These are phyloP conservation scores for Aspergillus spinulosporus DNA, from an alignment of 2,329 filamentous ascomycete species.

Conservation along the genomic window DNA sequence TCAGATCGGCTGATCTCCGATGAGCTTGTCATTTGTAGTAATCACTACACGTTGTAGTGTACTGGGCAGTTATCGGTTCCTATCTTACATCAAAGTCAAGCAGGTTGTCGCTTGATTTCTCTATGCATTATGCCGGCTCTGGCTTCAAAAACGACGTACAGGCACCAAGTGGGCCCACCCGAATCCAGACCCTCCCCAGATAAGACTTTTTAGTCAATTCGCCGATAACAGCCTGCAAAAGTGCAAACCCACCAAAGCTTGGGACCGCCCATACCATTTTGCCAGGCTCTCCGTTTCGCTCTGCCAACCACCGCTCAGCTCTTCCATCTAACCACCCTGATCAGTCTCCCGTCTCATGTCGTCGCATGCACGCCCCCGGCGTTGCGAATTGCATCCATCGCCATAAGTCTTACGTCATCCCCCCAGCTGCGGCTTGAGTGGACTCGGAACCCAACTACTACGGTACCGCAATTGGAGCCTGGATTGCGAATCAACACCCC, in stretches of 20 bases:
- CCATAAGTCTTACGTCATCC: constrained; percentile 22
- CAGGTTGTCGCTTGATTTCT: too few relatives aligned
- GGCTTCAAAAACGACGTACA: not conserved
- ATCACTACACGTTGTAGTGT: not conserved
- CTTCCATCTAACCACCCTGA: not conserved
- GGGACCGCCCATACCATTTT: not conserved
- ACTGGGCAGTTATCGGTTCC: not conserved
- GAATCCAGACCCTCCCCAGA: constrained; percentile 8
- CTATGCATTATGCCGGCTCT: too few relatives aligned
- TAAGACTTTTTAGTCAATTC: constrained; percentile 18
- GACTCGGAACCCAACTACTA: not conserved
- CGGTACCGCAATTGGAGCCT: not conserved
- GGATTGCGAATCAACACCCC: not conserved
- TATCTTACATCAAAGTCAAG: too few relatives aligned
- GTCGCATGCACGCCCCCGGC: constrained; percentile 1
- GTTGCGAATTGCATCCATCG: constrained; percentile 18
- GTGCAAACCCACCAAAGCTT: constrained; percentile 9
- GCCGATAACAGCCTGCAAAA: not conserved
- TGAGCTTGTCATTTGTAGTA: not conserved
- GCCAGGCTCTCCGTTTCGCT: not conserved
- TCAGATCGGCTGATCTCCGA: constrained; percentile 6
- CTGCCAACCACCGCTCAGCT: not conserved
- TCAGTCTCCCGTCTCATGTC: constrained; percentile 4
- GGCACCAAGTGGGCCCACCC: constrained; percentile 15
- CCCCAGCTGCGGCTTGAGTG: not conserved